Conservation (phyloP, 768 basidiomycete genomes). For the Russula ochroleuca region DNA sequence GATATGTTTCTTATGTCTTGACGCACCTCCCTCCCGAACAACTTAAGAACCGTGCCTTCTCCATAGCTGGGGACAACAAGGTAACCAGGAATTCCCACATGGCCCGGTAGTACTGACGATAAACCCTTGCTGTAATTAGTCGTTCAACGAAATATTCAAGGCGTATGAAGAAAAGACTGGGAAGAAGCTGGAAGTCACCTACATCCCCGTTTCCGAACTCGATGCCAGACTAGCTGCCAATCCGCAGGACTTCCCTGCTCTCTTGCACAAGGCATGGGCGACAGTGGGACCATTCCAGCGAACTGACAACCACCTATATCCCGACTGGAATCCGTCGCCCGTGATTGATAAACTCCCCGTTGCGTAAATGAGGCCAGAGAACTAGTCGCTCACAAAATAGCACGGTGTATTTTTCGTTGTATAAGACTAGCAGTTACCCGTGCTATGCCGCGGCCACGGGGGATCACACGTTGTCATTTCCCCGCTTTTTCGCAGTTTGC, state of each 20-base stretch:
- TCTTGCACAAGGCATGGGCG: background rate
- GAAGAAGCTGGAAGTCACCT: background rate
- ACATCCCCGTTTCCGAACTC: background rate
- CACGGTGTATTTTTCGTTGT: too few species aligned
- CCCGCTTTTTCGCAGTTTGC: too few species aligned
- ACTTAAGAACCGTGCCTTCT: background rate
- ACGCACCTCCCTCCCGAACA: background rate
- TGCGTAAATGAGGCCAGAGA: background rate
- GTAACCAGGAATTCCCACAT: background rate
- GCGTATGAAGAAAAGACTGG: background rate
- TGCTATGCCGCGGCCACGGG: too few species aligned
- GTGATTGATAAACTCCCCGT: background rate
- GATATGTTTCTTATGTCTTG: background rate
- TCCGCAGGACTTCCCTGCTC: background rate
- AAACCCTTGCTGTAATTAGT: background rate
- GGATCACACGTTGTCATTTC: too few species aligned
- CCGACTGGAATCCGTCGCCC: background rate
- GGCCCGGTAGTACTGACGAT: background rate
- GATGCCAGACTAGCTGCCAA: background rate
- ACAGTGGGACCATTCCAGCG: background rate
- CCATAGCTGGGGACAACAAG: background rate
- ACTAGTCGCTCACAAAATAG: background rate
- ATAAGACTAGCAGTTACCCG: too few species aligned
- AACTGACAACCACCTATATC: conserved; percentile 24
- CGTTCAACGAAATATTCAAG: background rate